Evolutionary conservation across 2,329 filamentous ascomycete genomes (phyloP).

Genomic region (Neonectria coccinea): DNA sequence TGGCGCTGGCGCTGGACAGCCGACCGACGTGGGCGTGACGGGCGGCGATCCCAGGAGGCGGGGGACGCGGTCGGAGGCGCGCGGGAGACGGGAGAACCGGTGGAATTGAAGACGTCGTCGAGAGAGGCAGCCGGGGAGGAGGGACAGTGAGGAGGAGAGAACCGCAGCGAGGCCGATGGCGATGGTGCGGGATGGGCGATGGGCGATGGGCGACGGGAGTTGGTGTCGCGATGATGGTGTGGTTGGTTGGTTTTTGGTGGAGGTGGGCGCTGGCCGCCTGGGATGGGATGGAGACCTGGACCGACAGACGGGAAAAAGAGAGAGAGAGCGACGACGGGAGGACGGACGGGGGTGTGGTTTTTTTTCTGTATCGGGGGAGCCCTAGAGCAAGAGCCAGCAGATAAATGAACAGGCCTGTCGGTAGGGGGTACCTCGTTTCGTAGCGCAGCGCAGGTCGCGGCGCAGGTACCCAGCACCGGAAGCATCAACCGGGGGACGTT

Average conservation of each 20-base stretch:
- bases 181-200: slow-evolving; percentile 16
- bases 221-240: slow-evolving; percentile 32
- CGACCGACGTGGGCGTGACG: slow-evolving; percentile 50
- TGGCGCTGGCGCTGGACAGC: slow-evolving; percentile 49
- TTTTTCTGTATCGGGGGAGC: slow-evolving; percentile 31
- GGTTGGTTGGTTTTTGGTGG: slow-evolving; percentile 33
- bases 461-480: slow-evolving; percentile 23
- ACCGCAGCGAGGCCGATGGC: slow-evolving; percentile 17
- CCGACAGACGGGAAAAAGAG: slow-evolving; percentile 31
- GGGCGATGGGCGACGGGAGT: slow-evolving; percentile 27
- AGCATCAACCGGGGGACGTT: slow-evolving; percentile 12
- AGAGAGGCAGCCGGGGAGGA: slow-evolving; percentile 10
- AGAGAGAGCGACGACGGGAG: slow-evolving; percentile 27
- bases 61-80: slow-evolving; percentile 46
- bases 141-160: slow-evolving; percentile 9
- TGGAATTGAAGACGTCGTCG: slow-evolving; percentile 32
- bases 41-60: slow-evolving; percentile 45
- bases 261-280: slow-evolving; percentile 31
- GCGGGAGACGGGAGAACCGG: slow-evolving; percentile 40
- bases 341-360: slow-evolving; percentile 23
- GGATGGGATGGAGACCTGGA: slow-evolving; percentile 29
- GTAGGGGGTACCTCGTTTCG: slow-evolving; percentile 23
- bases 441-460: slow-evolving; percentile 7
- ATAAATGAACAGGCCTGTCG: slow-evolving; percentile 26
- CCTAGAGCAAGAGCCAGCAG: slow-evolving; percentile 18